These are phyloP conservation scores for Thelonectria rubi DNA, from an alignment of 2,329 filamentous ascomycete genomes.

Conservation along the genomic window DNA sequence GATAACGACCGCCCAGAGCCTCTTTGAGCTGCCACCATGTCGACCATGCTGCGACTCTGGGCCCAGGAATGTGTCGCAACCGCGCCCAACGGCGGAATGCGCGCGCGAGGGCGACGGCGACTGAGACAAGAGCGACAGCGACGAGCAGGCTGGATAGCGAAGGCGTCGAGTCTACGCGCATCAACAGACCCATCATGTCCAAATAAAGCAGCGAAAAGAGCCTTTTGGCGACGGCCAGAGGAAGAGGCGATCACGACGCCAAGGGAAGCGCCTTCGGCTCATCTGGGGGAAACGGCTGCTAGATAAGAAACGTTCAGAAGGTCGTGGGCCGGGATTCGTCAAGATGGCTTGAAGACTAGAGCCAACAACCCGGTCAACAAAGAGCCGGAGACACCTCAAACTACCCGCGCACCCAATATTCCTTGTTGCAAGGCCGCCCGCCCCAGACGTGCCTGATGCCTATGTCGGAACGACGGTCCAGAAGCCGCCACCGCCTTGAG, in stretches of 20 bases:
- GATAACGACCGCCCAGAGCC: conserved; percentile 42
- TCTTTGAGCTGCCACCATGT: conserved; percentile 43
- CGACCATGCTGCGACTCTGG: conserved; percentile 39
- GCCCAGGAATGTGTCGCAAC: conserved; percentile 44
- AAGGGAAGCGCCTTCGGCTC: neutral
- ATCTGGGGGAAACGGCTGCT: neutral
- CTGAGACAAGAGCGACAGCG: neutral
- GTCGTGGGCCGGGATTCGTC: too few relatives aligned
- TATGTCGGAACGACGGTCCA: too few relatives aligned
- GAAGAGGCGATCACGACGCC: neutral
- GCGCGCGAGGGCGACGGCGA: neutral
- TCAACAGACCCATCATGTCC: conserved; percentile 28
- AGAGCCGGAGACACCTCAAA: too few relatives aligned
- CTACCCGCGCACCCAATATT: too few relatives aligned
- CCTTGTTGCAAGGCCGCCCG: too few relatives aligned
- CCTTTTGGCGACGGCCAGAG: neutral
- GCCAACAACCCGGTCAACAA: too few relatives aligned
- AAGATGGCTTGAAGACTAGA: too few relatives aligned
- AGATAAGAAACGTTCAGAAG: neutral
- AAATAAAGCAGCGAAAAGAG: neutral
- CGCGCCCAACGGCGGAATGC: conserved; percentile 40
- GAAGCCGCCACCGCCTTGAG: too few relatives aligned
- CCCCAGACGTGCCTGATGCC: too few relatives aligned
- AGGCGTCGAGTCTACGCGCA: conserved; percentile 1
- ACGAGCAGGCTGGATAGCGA: conserved; percentile 8